Evolutionary conservation across 176 grass and related monocot genomes (phyloP), one percentile per base, ranked within the genome.

Genomic region (Thalia dealbata): DNA sequence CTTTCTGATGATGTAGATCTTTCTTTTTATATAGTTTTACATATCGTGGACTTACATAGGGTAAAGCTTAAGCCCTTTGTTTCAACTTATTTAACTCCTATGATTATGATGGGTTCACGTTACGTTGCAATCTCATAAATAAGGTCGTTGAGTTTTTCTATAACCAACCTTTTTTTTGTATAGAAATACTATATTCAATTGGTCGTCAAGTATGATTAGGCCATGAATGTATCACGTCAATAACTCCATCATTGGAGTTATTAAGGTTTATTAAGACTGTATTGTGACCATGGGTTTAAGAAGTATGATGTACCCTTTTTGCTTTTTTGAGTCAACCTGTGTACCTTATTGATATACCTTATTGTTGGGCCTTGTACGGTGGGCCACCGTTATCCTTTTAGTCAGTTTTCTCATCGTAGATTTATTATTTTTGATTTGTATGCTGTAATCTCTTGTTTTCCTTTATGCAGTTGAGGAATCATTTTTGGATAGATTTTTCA

Each of bases 401-500:
- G 22, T 43, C 10, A 2, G 32, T 68, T 5, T 63, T 63, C 10
- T 3, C 6, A 7, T 56, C 3, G 30, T 29, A 52, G 14, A 7
- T 62, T 62, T 11, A 12, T 15, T 24, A 23, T 23, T 62, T 5
- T 25, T 63, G 18, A 14, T 64, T n/a, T 18, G 24, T 63, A 35
- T 59, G 13, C n/a, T 66, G 6, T 22, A 14, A 23, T 16, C 42
- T 18, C 52, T 66, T 52, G 3, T 66, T 78, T 73, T 77, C 75
- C 54, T 79, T 73, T 80, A 71, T 90, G 69, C 58, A 96, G 92
- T 28, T 58, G 89, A 92, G 73, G 92, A 78, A 15, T 96, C 92
- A 51, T 96, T 87, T 82, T 82, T 96, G 68, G 86, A 96, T 78
- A 92, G 82, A 41, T 92, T 96, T 73, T 96, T 90, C 74, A 92